A percentile compares a stretch with the other conserved stretches of the same genome.
Evolutionary conservation across 306 rosid genomes (phyloP).

Genomic region (Cucumis cinereus): DNA sequence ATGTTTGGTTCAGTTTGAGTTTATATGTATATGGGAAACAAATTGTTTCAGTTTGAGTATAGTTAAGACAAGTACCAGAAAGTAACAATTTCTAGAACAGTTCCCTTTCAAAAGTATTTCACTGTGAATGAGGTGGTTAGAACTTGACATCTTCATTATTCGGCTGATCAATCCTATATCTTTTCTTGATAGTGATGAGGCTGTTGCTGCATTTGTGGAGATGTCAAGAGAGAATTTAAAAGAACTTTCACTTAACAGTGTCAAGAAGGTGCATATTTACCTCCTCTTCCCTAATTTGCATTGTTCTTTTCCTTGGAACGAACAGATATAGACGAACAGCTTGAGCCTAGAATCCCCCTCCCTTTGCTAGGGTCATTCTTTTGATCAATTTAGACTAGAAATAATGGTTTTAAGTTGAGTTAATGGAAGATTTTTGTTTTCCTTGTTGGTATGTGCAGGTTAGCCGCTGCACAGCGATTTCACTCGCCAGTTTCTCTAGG

Average conservation of each 20-base stretch:
- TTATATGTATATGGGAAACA: background rate
- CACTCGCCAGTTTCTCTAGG: conserved; percentile 41
- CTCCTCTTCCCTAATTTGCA: background rate
- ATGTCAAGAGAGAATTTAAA: conserved; percentile 37
- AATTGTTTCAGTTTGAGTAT: background rate
- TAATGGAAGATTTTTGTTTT: background rate
- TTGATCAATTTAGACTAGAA: background rate
- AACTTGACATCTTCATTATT: background rate
- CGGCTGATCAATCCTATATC: background rate
- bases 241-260: conserved; percentile 64
- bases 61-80: background rate
- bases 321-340: background rate
- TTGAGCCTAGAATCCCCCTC: background rate
- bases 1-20: background rate
- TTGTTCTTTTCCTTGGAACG: background rate
- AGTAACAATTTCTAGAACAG: background rate
- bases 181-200: conserved; percentile 52
- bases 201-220: conserved; percentile 69
- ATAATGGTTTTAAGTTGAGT: background rate
- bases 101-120: background rate
- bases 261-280: conserved; percentile 38
- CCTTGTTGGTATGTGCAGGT: conserved; percentile 39
- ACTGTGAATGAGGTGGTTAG: background rate
- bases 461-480: conserved; percentile 35
- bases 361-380: background rate